Evolutionary conservation across 139 green algal species (phyloP).

Genomic region (Chlamydomonas sphaeroides): DNA sequence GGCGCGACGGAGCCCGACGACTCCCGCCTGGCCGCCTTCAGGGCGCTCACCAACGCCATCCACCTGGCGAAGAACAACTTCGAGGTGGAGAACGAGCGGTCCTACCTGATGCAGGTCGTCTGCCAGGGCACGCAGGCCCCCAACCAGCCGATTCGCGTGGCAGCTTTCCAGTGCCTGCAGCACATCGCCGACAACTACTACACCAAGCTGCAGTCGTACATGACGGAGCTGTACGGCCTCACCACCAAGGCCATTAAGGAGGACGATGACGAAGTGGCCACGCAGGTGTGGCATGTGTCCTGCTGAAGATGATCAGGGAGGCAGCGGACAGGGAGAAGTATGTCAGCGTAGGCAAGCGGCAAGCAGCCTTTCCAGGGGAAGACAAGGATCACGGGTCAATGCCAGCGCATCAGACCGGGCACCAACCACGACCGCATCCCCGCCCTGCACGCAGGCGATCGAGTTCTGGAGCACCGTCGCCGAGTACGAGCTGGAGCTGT

Average conservation of each 20-base stretch:
- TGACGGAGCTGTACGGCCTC: constrained; percentile 94
- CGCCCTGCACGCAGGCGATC: no score
- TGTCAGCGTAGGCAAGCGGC: no score
- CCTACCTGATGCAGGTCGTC: constrained; percentile 96
- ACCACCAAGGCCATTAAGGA: constrained; percentile 86
- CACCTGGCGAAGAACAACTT: constrained; percentile 97
- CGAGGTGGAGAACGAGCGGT: constrained; percentile 90
- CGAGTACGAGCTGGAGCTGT: constrained; percentile 67
- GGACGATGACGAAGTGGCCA: constrained; percentile 91
- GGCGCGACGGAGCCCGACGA: constrained; percentile 82
- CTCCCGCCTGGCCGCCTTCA: constrained; percentile 89
- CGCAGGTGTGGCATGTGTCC: no score
- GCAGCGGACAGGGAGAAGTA: no score
- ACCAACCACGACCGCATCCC: no score
- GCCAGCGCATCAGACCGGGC: no score
- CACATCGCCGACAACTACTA: constrained; percentile 93
- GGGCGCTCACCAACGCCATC: constrained; percentile 93
- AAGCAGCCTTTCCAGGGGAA: no score
- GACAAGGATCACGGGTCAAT: no score
- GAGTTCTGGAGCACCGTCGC: constrained; percentile 93
- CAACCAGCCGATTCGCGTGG: constrained; percentile 77
- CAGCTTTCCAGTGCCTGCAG: constrained; percentile 95
- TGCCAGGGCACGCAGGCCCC: constrained; percentile 85
- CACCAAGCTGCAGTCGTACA: constrained; percentile 92
- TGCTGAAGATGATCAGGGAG: no score